phyloP scores from a whole-genome alignment of 176 grass and related monocot species.

The Hordeum vulgare region DNA sequence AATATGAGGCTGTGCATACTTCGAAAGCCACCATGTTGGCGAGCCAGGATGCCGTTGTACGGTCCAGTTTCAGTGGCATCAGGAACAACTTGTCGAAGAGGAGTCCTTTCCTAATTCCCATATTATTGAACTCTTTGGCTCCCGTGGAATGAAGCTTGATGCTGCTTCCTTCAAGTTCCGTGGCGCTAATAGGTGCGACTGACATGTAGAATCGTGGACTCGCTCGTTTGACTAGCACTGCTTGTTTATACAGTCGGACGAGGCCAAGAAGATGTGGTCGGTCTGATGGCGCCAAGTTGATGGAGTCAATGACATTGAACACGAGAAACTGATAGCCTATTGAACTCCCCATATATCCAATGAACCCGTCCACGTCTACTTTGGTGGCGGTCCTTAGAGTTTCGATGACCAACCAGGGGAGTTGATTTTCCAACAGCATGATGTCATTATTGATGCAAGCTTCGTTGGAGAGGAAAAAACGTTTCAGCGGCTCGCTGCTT shows the following conservation, averaged over 20 bases:
- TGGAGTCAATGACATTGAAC: no score
- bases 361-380: background rate
- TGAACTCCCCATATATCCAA: background rate
- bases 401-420: background rate
- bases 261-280: background rate
- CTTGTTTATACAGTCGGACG: background rate
- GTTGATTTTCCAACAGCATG: slow-evolving; percentile 12
- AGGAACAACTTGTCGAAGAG: background rate
- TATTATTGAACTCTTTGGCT: accelerated
- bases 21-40: background rate
- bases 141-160: background rate
- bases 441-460: background rate
- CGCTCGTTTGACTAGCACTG: no score
- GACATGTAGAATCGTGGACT: no score
- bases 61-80: background rate
- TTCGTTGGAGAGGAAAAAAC: background rate
- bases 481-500: background rate
- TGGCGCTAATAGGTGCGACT: background rate
- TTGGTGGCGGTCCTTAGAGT: background rate
- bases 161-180: background rate
- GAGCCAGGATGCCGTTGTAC: background rate
- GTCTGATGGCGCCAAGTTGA: no score
- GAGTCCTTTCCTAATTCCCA: background rate
- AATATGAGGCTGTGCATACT: background rate
- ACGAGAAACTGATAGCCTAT: no score